These are phyloP conservation scores for Geotrichum armillariae DNA, from an alignment of 1,139 yeast species.

Conservation along the genomic window DNA sequence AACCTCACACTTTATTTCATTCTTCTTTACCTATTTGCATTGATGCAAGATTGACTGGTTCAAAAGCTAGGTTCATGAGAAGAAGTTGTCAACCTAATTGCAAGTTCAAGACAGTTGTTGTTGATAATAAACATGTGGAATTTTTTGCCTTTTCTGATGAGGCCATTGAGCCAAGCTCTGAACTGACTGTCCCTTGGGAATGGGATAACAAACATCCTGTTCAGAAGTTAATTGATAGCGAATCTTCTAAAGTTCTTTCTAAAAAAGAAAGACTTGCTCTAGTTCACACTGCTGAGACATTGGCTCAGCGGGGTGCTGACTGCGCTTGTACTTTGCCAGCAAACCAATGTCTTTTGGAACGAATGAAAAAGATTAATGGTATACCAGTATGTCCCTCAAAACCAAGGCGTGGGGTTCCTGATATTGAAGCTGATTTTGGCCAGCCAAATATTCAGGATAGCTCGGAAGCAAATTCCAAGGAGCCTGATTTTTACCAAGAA, in stretches of 20 bases:
- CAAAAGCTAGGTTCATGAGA: conserved; percentile 71
- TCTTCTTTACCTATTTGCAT: conserved; percentile 57
- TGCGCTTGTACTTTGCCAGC: conserved; percentile 58
- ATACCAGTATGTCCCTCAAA: conserved; percentile 22
- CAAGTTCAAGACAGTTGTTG: conserved; percentile 54
- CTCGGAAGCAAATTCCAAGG: conserved; percentile 12
- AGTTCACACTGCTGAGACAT: conserved; percentile 26
- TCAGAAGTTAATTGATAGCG: conserved; percentile 48
- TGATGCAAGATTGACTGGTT: conserved; percentile 81
- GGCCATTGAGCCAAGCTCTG: conserved; percentile 60
- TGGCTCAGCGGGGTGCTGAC: conserved; percentile 54
- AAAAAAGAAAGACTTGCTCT: conserved; percentile 31
- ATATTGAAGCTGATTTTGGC: conserved; percentile 5
- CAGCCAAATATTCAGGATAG: no score
- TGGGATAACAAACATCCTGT: conserved; percentile 86
- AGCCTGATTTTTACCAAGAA: conserved; percentile 32
- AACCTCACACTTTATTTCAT: conserved; percentile 68
- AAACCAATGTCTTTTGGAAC: conserved; percentile 30
- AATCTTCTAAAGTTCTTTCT: conserved; percentile 38
- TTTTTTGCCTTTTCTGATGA: conserved; percentile 61
- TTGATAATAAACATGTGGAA: conserved; percentile 48
- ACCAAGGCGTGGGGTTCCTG: conserved; percentile 21
- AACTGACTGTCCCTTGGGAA: conserved; percentile 79
- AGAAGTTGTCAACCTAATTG: conserved; percentile 78
- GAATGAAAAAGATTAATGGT: conserved; percentile 29